These are phyloP conservation scores for Protea cynaroides DNA, from an alignment of 164 flowering plant species.

Conservation along the genomic window DNA sequence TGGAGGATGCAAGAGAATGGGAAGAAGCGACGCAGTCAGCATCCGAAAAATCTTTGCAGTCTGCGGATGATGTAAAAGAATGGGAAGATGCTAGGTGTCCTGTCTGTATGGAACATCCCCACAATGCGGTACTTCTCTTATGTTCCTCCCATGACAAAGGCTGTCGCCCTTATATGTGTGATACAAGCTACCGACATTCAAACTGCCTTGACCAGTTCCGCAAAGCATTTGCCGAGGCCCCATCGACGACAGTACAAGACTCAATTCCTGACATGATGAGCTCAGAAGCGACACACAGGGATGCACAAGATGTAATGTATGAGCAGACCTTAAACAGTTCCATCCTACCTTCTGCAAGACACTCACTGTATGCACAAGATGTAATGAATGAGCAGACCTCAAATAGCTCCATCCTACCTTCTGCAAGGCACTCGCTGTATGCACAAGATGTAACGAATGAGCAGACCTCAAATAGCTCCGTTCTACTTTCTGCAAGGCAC, in stretches of 20 bases:
- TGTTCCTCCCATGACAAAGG: constrained; percentile 84
- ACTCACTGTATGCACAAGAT: constrained; percentile 17
- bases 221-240: constrained; percentile 43
- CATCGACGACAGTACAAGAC: constrained; percentile 18
- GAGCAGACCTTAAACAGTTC: constrained; percentile 8
- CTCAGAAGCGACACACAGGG: constrained; percentile 20
- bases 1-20: constrained; percentile 62
- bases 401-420: constrained; percentile 7
- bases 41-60: constrained; percentile 28
- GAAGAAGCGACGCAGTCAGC: constrained; percentile 46
- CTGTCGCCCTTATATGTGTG: constrained; percentile 92
- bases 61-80: constrained; percentile 43
- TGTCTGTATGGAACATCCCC: constrained; percentile 98
- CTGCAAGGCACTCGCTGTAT: constrained; percentile 26
- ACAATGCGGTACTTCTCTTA: constrained; percentile 77
- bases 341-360: constrained; percentile 25
- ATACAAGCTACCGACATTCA: constrained; percentile 87
- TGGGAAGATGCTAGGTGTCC: constrained; percentile 96
- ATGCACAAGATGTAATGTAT: constrained; percentile 21
- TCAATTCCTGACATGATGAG: constrained; percentile 6
- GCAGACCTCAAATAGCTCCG: not conserved
- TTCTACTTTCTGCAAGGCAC: constrained; percentile 26
- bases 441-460: constrained; percentile 24
- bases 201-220: constrained; percentile 85
- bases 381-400: constrained; percentile 19